Base-by-base conservation (phyloP, 495 filamentous ascomycete species). In the Glutinoglossum americanum region DNA sequence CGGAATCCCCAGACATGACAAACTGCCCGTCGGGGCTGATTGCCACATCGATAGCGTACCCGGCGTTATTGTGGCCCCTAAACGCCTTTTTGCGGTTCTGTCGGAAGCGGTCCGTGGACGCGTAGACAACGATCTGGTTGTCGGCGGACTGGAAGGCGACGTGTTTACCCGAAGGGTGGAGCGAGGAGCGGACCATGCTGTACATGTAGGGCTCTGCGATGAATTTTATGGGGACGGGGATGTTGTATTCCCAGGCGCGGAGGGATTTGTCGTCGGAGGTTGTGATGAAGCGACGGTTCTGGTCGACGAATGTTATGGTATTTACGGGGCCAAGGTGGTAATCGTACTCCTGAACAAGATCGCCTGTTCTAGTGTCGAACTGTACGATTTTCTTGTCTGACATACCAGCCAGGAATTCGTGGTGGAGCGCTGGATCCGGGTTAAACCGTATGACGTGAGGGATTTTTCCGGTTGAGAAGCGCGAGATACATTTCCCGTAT, bases 331-430 rank as follows among this genome's bases (percentile, higher is more conserved):
- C 89, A 55, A 99, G 72, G 64, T 99, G 92, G 71, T 97, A 89
- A 68, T 97, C 89, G 71, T 99, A 99, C 75, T 97, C 92, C 65
- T 99, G 92, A 41, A 94, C 84, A 44, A 89, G 73, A 62, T 93
- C 83, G 60, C 81, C 80, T 9, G 81, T 81, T 19, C 92, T 78
- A 9, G 83, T 89, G 67, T 99, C 92, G 70, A 94, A 99, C 65
- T 99, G 92, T 32, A 99, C 78, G 62, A 99, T 99, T 73, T 94
- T 90, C 71, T 98, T 97, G 71, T 99, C 92, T 21, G 85, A 88
- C 83, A 96, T 86, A 64, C 92, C 92, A 33, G 87, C 88, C 57
- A 99, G 71, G 73, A 99, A 99, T 68, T 95, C 89, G 64, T 90
- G 82, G 1, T 78, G 76, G 61, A 80, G 76, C n/a, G 84, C 81